These are phyloP conservation scores for Iberis pinnata DNA, from an alignment of 345 rosid species.

Conservation along the genomic window DNA sequence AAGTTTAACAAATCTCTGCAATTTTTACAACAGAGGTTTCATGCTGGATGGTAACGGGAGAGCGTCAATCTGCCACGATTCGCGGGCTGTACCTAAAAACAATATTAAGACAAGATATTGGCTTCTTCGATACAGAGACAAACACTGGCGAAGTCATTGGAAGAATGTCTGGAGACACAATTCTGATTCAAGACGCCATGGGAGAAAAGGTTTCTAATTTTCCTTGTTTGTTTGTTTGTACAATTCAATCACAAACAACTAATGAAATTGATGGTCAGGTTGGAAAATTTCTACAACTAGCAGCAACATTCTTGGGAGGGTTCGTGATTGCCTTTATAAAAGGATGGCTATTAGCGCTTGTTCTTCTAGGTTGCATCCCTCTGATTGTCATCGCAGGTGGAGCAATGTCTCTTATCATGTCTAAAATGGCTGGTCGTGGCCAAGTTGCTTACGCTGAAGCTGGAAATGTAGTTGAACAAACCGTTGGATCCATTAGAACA, in stretches of 20 bases:
- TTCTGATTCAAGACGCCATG: conserved; percentile 87
- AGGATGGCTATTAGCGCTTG: conserved; percentile 56
- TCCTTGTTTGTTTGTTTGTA: background rate
- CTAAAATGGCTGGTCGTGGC: conserved; percentile 67
- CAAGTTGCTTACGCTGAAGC: conserved; percentile 84
- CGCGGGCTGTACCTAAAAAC: conserved; percentile 73
- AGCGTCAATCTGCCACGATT: conserved; percentile 67
- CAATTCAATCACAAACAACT: background rate
- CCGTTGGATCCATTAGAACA: conserved; percentile 73
- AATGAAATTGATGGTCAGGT: conserved; percentile 38
- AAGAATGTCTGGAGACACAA: conserved; percentile 90
- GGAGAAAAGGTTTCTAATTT: conserved; percentile 85
- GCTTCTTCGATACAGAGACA: conserved; percentile 76
- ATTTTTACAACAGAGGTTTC: conserved; percentile 55
- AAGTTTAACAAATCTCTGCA: background rate
- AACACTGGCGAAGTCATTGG: conserved; percentile 87
- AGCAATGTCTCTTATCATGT: conserved; percentile 43
- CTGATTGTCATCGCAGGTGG: conserved; percentile 49
- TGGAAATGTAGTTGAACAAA: conserved; percentile 79
- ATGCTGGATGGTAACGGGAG: conserved; percentile 88
- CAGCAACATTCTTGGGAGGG: conserved; percentile 60
- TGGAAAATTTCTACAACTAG: conserved; percentile 65
- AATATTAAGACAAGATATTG: conserved; percentile 76
- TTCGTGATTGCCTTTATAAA: conserved; percentile 47
- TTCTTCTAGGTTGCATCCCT: conserved; percentile 60